A percentile compares a stretch with the other conserved stretches of the same genome.
These are phyloP conservation scores for Sphagnum magellanicum DNA, from an alignment of 228 moss, liverwort and hornwort species.

Conservation along the genomic window DNA sequence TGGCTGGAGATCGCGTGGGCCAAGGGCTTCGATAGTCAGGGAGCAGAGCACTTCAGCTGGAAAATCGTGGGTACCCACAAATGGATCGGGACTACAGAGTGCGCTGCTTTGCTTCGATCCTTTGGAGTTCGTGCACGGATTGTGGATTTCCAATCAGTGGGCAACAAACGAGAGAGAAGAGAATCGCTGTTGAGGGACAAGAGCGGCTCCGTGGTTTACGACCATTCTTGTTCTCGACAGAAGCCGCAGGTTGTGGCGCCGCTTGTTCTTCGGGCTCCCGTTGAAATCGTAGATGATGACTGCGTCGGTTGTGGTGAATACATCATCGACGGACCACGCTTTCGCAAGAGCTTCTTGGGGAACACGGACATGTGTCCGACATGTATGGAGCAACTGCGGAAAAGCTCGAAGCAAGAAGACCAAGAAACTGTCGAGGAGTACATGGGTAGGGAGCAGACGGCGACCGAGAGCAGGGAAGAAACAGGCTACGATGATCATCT, in stretches of 20 bases:
- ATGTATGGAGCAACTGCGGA: slow-evolving; percentile 26
- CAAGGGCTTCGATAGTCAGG: slow-evolving; percentile 48
- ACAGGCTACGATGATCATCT: not conserved
- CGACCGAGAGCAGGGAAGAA: not conserved
- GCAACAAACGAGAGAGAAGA: slow-evolving; percentile 11
- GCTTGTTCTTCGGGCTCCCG: too few species aligned
- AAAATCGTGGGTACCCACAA: slow-evolving; percentile 50
- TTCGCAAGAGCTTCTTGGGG: too few species aligned
- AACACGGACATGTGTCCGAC: slow-evolving; percentile 15
- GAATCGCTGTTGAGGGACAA: not conserved
- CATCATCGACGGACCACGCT: slow-evolving; percentile 29
- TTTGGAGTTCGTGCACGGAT: slow-evolving; percentile 64
- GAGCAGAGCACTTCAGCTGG: slow-evolving; percentile 62
- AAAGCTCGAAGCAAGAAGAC: slow-evolving; percentile 19
- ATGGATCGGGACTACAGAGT: slow-evolving; percentile 85
- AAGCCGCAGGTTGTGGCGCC: not conserved
- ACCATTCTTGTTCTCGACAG: too few species aligned
- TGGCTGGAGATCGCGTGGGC: slow-evolving; percentile 83
- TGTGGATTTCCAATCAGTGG: slow-evolving; percentile 44
- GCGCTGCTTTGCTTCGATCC: slow-evolving; percentile 65
- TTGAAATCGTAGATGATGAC: not conserved
- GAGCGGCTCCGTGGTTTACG: not conserved
- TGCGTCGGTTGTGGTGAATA: slow-evolving; percentile 21
- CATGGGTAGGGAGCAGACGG: slow-evolving; percentile 6
- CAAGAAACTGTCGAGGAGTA: slow-evolving; percentile 32